Conservation (phyloP, 1,139 yeast species). For the Debaryomycetaceae sp. region DNA sequence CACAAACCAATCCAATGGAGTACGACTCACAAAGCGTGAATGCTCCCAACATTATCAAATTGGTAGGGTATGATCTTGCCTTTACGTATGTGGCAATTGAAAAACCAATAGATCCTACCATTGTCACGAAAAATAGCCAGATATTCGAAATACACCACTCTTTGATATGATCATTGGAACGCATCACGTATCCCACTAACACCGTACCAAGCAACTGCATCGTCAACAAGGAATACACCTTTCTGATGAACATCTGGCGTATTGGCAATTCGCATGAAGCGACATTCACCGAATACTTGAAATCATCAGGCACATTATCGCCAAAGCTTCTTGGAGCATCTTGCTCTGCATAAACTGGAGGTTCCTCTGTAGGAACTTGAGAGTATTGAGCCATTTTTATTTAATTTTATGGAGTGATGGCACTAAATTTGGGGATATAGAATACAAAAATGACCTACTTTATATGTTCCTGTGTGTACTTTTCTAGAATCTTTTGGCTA, state of each 20-base stretch:
- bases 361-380: conserved; percentile 11
- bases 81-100: conserved; percentile 58
- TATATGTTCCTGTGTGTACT: neutral
- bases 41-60: conserved; percentile 52
- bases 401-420: neutral
- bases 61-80: conserved; percentile 62
- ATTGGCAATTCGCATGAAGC: conserved; percentile 74
- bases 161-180: conserved; percentile 45
- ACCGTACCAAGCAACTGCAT: conserved; percentile 64
- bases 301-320: conserved; percentile 67
- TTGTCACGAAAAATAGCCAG: conserved; percentile 58
- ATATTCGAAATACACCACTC: conserved; percentile 58
- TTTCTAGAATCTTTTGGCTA: neutral
- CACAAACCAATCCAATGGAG: conserved; percentile 63
- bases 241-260: conserved; percentile 72
- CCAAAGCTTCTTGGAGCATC: conserved; percentile 28
- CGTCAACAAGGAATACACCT: conserved; percentile 71
- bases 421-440: neutral
- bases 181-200: conserved; percentile 54
- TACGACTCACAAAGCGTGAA: conserved; percentile 79
- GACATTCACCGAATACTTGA: conserved; percentile 77
- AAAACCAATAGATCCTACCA: conserved; percentile 59
- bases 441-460: neutral
- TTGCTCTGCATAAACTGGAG: conserved; percentile 23
- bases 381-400: conserved; percentile 3